Conservation (phyloP, 345 rosid species). For the Theobroma cacao region DNA sequence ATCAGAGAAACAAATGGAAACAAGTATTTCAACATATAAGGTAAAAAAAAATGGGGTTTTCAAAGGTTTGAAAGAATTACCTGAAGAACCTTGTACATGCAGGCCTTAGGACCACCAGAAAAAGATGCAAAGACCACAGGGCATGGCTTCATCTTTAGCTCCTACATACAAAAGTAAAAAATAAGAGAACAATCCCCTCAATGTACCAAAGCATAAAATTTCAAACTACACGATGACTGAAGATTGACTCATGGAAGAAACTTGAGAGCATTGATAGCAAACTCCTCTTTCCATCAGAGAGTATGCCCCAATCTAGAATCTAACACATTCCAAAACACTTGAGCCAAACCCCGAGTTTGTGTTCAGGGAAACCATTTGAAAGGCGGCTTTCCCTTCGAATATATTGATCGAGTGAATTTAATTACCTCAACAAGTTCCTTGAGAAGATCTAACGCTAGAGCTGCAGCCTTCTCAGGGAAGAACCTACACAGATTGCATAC, state of each 20-base stretch:
- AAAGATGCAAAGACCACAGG: conserved; percentile 84
- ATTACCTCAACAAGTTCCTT: conserved; percentile 63
- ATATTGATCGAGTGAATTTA: background rate
- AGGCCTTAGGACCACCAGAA: conserved; percentile 90
- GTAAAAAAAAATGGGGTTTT: background rate
- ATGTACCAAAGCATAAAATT: background rate
- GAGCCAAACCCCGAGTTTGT: background rate
- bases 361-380: background rate
- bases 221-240: background rate
- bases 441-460: conserved; percentile 58
- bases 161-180: conserved; percentile 38
- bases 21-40: background rate
- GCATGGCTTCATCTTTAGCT: conserved; percentile 64
- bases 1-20: background rate
- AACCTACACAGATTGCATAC: conserved; percentile 53
- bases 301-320: background rate
- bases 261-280: background rate
- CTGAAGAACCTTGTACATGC: conserved; percentile 93
- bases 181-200: background rate
- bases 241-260: background rate
- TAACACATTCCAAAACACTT: background rate
- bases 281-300: background rate
- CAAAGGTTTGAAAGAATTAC: conserved; percentile 33
- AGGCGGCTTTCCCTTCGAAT: background rate
- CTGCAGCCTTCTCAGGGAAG: conserved; percentile 74